phyloP scores from a whole-genome alignment of 148 eudicot genomes.

The Cornus florida region DNA sequence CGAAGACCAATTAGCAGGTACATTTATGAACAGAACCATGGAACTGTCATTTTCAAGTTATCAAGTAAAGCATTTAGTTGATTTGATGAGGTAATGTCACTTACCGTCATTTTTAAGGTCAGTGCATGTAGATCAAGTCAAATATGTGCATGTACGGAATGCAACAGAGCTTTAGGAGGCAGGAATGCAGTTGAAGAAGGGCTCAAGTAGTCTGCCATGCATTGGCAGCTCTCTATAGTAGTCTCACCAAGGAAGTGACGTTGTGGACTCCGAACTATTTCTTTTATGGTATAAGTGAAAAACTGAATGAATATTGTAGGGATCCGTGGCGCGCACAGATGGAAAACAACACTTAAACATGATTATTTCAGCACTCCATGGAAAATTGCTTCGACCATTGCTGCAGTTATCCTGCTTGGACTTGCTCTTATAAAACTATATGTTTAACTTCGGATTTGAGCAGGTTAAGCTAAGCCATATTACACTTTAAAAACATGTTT shows the following conservation, averaged over 20 bases:
- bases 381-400: neutral
- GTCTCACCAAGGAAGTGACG: too few relatives aligned
- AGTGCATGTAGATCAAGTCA: neutral
- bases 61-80: constrained; percentile 26
- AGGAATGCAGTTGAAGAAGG: constrained; percentile 24
- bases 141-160: constrained; percentile 9
- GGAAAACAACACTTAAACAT: neutral
- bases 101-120: neutral
- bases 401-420: neutral
- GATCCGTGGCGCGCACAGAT: too few relatives aligned
- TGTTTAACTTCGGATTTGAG: neutral
- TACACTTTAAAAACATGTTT: too few relatives aligned
- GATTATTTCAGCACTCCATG: neutral
- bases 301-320: too few relatives aligned
- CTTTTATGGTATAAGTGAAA: too few relatives aligned
- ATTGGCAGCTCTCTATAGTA: too few relatives aligned
- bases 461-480: too few relatives aligned
- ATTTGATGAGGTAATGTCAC: constrained; percentile 18
- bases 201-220: constrained; percentile 3
- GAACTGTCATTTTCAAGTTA: neutral
- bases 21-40: neutral
- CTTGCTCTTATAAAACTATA: neutral
- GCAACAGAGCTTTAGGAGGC: constrained; percentile 28
- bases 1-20: neutral
- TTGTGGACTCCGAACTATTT: too few relatives aligned